phyloP scores from a whole-genome alignment of 371 early-diverging fungal genomes.

The Mortierella sp. region DNA sequence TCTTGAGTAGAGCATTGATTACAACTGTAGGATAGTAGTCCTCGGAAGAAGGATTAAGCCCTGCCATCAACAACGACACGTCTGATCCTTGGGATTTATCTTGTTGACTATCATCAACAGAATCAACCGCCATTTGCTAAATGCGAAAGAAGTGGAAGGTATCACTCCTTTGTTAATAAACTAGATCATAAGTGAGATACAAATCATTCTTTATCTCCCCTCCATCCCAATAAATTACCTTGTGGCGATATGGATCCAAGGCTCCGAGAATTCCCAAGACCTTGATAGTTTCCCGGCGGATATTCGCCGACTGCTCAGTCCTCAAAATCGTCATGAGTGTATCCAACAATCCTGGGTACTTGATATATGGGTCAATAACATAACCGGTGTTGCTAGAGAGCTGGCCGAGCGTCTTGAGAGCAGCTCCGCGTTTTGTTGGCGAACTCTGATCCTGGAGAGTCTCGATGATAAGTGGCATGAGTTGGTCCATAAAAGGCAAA shows the following conservation, averaged over 20 bases:
- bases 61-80: slow-evolving; percentile 75
- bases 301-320: slow-evolving; percentile 75
- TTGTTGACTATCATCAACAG: slow-evolving; percentile 64
- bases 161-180: background rate
- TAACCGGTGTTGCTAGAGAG: slow-evolving; percentile 88
- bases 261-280: slow-evolving; percentile 96
- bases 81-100: slow-evolving; percentile 72
- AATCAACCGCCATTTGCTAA: slow-evolving; percentile 58
- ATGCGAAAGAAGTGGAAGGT: background rate
- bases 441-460: slow-evolving; percentile 93
- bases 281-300: slow-evolving; percentile 89
- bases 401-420: slow-evolving; percentile 87
- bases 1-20: slow-evolving; percentile 90
- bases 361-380: slow-evolving; percentile 92
- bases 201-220: no score
- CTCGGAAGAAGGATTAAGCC: slow-evolving; percentile 79
- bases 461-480: slow-evolving; percentile 91
- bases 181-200: background rate
- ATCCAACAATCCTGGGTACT: slow-evolving; percentile 88
- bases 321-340: slow-evolving; percentile 86
- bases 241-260: slow-evolving; percentile 93
- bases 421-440: slow-evolving; percentile 87
- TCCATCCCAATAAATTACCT: slow-evolving; percentile 63
- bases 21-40: slow-evolving; percentile 92
- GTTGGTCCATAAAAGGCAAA: slow-evolving; percentile 79